These are phyloP conservation scores for Suillus luteus DNA, from an alignment of 768 basidiomycete genomes.

Conservation along the genomic window DNA sequence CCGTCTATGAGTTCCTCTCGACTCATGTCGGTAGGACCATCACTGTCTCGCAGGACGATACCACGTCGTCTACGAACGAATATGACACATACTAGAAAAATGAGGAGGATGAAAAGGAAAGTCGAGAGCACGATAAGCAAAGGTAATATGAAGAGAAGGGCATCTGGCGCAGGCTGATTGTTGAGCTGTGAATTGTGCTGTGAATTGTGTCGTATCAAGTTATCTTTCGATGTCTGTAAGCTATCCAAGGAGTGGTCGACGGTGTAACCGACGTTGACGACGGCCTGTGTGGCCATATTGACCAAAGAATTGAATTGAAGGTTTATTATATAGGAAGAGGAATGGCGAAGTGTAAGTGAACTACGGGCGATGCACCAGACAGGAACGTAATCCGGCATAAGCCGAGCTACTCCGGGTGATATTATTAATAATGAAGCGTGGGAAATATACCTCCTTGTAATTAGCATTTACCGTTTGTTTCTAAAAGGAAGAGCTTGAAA, in stretches of 20 bases:
- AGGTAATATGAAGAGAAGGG: constrained; percentile 86
- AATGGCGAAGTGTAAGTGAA: background rate
- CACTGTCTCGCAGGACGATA: constrained; percentile 79
- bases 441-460: constrained; percentile 12
- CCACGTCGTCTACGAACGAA: constrained; percentile 77
- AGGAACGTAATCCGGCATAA: constrained; percentile 20
- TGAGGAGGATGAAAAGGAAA: constrained; percentile 87
- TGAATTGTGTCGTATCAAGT: constrained; percentile 8
- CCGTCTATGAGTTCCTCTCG: constrained; percentile 87
- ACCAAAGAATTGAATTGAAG: constrained; percentile 8
- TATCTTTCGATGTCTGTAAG: constrained; percentile 12
- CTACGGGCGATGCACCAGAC: constrained; percentile 13
- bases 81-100: constrained; percentile 89
- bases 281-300: constrained; percentile 12
- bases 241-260: constrained; percentile 9
- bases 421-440: constrained; percentile 5
- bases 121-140: constrained; percentile 92
- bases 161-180: constrained; percentile 47
- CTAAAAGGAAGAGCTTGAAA: constrained; percentile 5
- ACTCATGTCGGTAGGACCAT: constrained; percentile 92
- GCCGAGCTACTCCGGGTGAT: constrained; percentile 5
- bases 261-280: constrained; percentile 8
- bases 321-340: background rate
- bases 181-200: constrained; percentile 5
- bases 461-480: background rate